A percentile compares a stretch with the other conserved stretches of the same genome.
These are phyloP conservation scores for Phtheirospermum japonicum DNA, from an alignment of 257 asterid species.

Conservation along the genomic window DNA sequence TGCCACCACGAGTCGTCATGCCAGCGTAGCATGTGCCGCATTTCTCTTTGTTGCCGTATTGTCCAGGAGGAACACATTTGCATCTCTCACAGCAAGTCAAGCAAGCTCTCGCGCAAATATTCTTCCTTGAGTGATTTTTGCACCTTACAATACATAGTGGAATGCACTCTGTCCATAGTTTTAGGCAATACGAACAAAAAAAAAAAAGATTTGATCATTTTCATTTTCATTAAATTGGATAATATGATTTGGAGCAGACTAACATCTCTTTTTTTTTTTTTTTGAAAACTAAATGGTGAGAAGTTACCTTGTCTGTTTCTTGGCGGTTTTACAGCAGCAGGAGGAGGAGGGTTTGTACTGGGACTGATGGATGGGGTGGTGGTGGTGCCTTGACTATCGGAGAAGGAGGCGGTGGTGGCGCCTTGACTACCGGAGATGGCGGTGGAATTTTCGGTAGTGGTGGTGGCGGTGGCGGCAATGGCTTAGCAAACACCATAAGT, in stretches of 20 bases:
- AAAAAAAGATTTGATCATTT: too few relatives aligned
- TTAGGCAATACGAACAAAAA: neutral
- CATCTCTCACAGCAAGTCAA: conserved; percentile 68
- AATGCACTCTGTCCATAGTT: conserved; percentile 40
- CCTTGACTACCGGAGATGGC: neutral
- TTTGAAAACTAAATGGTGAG: neutral
- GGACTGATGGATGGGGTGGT: conserved; percentile 30
- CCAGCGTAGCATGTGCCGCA: conserved; percentile 67
- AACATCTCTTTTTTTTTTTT: too few relatives aligned
- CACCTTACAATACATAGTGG: conserved; percentile 63
- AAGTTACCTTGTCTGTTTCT: conserved; percentile 35
- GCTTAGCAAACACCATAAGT: neutral
- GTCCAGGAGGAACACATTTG: conserved; percentile 92
- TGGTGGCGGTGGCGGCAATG: conserved; percentile 24
- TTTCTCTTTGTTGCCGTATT: conserved; percentile 58
- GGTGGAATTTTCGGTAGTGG: too few relatives aligned
- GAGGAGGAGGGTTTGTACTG: conserved; percentile 17
- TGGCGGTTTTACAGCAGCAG: conserved; percentile 32
- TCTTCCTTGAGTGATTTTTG: conserved; percentile 49
- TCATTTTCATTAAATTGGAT: conserved; percentile 1
- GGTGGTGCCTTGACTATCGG: conserved; percentile 20
- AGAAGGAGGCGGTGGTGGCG: conserved; percentile 23
- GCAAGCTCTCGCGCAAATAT: conserved; percentile 67
- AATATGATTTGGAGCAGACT: too few relatives aligned
- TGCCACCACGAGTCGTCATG: conserved; percentile 69